Evolutionary conservation across 1,284 basidiomycete species (phyloP), one percentile per base, ranked within the genome.

Genomic region (Apiotrichum montevideense): DNA sequence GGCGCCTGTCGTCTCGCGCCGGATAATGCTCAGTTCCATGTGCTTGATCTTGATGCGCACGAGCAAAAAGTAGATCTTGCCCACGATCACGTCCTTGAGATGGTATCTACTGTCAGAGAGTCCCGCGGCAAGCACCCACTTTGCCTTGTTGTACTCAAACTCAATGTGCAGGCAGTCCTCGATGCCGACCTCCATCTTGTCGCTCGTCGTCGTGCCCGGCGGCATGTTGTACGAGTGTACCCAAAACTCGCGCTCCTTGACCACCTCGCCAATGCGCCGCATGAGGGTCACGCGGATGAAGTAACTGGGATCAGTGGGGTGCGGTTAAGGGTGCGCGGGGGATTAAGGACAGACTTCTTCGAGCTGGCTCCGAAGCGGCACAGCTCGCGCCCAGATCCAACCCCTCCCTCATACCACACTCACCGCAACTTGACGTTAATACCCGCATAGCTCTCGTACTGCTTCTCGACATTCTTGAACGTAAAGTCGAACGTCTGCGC

Each of bases 1-100:
- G 3, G 91, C 83, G 15, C 95, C 95, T 0, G 96, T 98, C 21
- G 95, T 98, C 76, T 98, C 95, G 43, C 95, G 83, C 34, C 95
- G 86, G 64, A 98, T 98, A 72, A 98, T 98, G 13, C 92, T 96
- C 15, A 98, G 82, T 72, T 98, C 96, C 94, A 98, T 98, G 69
- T 98, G 94, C 78, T 98, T 98, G 80, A 98, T 98, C 82, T 98
- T 98, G 83, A 98, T 98, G 59, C 95, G 87, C 6, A 98, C 95
- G 45, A 98, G 87, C 35, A 98, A 80, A 78, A 98, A 98, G 80
- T 96, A 98, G 72, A 98, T 98, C 80, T 98, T 98, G 76, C 95
- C 95, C 11, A 98, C 95, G 55, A 98, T 98, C 58, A 98, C 95
- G 74, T 98, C 96, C 78, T 98, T 98, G 59, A 98, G 79, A 72